These are phyloP conservation scores for Macroventuria anomochaeta DNA, from an alignment of 2,329 filamentous ascomycete species.

Conservation along the genomic window DNA sequence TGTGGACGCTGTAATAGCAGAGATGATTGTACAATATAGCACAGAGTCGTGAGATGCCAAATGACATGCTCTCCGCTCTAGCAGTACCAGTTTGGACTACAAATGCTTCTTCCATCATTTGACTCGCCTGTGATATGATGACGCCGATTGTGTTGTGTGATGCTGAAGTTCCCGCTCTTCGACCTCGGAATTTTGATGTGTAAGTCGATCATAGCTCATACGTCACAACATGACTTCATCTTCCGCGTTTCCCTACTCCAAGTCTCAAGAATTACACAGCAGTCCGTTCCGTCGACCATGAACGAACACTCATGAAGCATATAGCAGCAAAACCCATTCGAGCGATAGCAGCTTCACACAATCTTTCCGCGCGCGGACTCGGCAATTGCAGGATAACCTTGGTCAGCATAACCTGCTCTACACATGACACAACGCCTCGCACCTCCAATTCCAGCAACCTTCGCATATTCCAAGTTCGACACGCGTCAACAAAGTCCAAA, in stretches of 20 bases:
- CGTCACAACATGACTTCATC: conserved; percentile 9
- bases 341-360: neutral
- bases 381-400: conserved; percentile 6
- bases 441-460: neutral
- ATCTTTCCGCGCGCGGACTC: conserved; percentile 16
- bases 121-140: neutral
- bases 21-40: conserved; percentile 37
- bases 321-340: neutral
- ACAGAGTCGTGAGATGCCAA: conserved; percentile 40
- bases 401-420: neutral
- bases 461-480: neutral
- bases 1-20: conserved; percentile 28
- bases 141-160: too few relatives aligned
- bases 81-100: conserved; percentile 22
- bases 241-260: neutral
- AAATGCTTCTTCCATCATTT: neutral
- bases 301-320: neutral
- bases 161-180: neutral
- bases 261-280: neutral
- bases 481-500: conserved; percentile 20
- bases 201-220: neutral
- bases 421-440: neutral
- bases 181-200: conserved; percentile 4
- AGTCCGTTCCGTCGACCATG: neutral
- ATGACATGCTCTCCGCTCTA: conserved; percentile 42